phyloP scores from a whole-genome alignment of 805 yeast species.

The Cyberlindnera mrakii region DNA sequence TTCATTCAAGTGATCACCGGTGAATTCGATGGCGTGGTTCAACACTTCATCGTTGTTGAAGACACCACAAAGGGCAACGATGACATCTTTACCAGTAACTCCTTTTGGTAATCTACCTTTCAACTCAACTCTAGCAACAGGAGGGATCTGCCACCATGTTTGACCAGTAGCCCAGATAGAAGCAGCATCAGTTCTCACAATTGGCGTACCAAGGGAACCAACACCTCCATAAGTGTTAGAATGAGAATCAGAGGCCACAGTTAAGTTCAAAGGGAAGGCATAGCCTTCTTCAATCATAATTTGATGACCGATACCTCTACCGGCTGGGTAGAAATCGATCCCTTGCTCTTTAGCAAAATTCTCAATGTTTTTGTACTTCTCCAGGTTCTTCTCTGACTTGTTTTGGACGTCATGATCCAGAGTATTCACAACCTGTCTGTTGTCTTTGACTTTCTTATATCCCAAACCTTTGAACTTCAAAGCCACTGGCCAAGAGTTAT shows the following conservation, averaged over 20 bases:
- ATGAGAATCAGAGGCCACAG: constrained; percentile 97
- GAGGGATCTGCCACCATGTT: constrained; percentile 99
- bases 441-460: constrained; percentile 74
- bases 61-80: constrained; percentile 91
- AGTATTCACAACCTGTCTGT: constrained; percentile 91
- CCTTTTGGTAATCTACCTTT: constrained; percentile 78
- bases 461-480: constrained; percentile 93
- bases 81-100: constrained; percentile 93
- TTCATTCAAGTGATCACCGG: constrained; percentile 69
- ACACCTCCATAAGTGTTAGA: constrained; percentile 97
- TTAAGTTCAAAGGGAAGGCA: constrained; percentile 87
- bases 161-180: constrained; percentile 99
- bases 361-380: constrained; percentile 84
- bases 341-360: constrained; percentile 86
- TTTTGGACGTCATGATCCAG: constrained; percentile 98
- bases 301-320: constrained; percentile 98
- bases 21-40: constrained; percentile 90
- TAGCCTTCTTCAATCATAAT: constrained; percentile 99
- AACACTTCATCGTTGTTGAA: constrained; percentile 90
- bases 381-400: constrained; percentile 79
- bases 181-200: constrained; percentile 98
- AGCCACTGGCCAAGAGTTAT: constrained; percentile 99
- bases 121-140: constrained; percentile 91
- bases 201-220: constrained; percentile 94
- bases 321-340: constrained; percentile 96